phyloP scores from a whole-genome alignment of 495 filamentous ascomycete genomes.

The Margaritispora aquatica region DNA sequence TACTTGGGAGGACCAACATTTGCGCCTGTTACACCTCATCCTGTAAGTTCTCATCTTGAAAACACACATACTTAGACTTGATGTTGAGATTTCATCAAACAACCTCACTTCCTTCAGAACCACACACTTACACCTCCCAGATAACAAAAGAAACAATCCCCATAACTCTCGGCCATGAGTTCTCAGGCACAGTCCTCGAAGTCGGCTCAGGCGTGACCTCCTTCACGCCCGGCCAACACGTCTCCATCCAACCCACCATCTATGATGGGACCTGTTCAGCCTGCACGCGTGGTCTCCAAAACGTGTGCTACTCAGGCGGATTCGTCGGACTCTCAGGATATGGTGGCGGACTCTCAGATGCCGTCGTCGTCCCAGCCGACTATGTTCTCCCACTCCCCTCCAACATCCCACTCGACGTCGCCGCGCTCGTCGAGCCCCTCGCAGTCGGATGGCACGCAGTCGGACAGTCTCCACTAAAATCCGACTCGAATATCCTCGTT shows the following conservation, averaged over 20 bases:
- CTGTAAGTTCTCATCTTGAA: constrained; percentile 9
- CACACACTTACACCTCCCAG: not conserved
- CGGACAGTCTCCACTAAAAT: constrained; percentile 42
- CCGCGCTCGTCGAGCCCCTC: constrained; percentile 55
- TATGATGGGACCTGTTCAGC: constrained; percentile 49
- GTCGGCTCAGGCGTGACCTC: constrained; percentile 45
- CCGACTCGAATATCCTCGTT: constrained; percentile 44
- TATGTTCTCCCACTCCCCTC: constrained; percentile 38
- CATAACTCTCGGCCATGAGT: constrained; percentile 57
- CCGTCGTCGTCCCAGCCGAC: constrained; percentile 42
- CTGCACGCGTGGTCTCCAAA: constrained; percentile 43
- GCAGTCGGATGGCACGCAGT: constrained; percentile 65
- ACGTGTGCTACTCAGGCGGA: constrained; percentile 52
- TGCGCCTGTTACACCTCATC: constrained; percentile 51
- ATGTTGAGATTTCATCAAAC: too few relatives aligned
- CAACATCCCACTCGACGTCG: constrained; percentile 42
- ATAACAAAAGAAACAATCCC: constrained; percentile 51
- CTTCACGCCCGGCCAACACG: constrained; percentile 47
- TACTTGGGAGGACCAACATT: constrained; percentile 49
- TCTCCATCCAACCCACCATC: constrained; percentile 53
- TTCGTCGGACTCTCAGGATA: constrained; percentile 56
- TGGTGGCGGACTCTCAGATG: constrained; percentile 53
- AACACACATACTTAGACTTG: too few relatives aligned
- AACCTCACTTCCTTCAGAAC: not conserved
- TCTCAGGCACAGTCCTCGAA: constrained; percentile 53